Evolutionary conservation across 1,284 basidiomycete species (phyloP).

Genomic region (Puccinia sorghi): DNA sequence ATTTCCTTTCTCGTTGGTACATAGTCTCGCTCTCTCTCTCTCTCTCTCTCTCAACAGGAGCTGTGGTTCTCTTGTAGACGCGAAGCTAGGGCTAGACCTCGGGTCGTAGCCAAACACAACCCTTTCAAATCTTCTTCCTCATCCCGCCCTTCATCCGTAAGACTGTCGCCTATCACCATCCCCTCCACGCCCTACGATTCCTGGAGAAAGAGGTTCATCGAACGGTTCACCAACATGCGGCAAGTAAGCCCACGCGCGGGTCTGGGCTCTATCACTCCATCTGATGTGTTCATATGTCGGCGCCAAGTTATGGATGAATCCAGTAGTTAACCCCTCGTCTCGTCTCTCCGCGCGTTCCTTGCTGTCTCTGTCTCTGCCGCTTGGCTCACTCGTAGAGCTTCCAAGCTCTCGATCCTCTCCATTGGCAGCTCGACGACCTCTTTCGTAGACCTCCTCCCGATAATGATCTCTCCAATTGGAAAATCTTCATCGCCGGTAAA

Average conservation of each 20-base stretch:
- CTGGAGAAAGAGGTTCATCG: conserved; percentile 25
- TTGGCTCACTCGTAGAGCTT: conserved; percentile 6
- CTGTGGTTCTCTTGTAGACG: neutral
- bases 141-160: neutral
- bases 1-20: neutral
- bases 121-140: conserved; percentile 4
- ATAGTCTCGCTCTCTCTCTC: neutral
- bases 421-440: conserved; percentile 20
- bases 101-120: conserved; percentile 14
- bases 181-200: neutral
- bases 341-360: no score
- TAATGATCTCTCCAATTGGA: conserved; percentile 41
- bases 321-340: no score
- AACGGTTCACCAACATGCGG: conserved; percentile 27
- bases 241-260: neutral
- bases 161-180: neutral
- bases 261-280: no score
- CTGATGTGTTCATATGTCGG: no score
- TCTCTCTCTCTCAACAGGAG: neutral
- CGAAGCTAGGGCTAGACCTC: conserved; percentile 29
- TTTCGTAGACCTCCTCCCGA: conserved; percentile 14
- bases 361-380: no score
- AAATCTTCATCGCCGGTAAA: conserved; percentile 35
- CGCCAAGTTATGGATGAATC: no score
- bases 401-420: conserved; percentile 23